Evolutionary conservation across 192 early-diverging fungal species (phyloP), one percentile per base, ranked within the genome.

Genomic region (Backusella westeae): DNA sequence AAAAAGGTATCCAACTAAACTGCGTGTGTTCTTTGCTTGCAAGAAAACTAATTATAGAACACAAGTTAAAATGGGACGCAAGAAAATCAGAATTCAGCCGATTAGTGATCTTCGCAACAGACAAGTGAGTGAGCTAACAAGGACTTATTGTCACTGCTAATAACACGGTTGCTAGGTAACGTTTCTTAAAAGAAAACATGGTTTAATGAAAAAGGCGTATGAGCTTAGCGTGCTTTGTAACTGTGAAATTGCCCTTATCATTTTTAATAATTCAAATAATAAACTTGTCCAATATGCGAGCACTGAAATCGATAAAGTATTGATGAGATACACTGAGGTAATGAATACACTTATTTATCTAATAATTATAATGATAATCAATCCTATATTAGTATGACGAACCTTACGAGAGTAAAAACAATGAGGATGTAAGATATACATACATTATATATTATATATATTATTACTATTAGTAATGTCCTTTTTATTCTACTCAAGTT

Each of bases 131-230:
- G 29, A 21, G 6, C 44, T 36, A 69, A 36, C 34, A 32, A 26
- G 38, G 38, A 10, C 38, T n/a, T 72, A 59, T 38, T 8, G 35
- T 70, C 42, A 9, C 35, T 8, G 34, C 6, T 70, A 39, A 9
- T 44, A 26, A 71, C n/a, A 6, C 34, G 2, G 32, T 76, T 38
- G 12, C 4, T 77, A 94, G 93, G 92, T 93, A 53, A 98, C 96
- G 7, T 97, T 98, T 82, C 87, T 94, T 46, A 98, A 98, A 83
- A 89, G 96, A 74, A 96, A 97, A 83, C 89, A 90, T 65, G 96
- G 96, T 14, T 85, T 98, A 67, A 93, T 97, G 90, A 98, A 98
- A 80, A 98, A 98, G 85, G 96, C 96, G 0, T 95, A 95, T 84
- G 96, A 98, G 81, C 91, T 98, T 42, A 92, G 90, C 69, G 94